Evolutionary conservation across 2,329 filamentous ascomycete species (phyloP).

Genomic region (Cytospora piceicola): DNA sequence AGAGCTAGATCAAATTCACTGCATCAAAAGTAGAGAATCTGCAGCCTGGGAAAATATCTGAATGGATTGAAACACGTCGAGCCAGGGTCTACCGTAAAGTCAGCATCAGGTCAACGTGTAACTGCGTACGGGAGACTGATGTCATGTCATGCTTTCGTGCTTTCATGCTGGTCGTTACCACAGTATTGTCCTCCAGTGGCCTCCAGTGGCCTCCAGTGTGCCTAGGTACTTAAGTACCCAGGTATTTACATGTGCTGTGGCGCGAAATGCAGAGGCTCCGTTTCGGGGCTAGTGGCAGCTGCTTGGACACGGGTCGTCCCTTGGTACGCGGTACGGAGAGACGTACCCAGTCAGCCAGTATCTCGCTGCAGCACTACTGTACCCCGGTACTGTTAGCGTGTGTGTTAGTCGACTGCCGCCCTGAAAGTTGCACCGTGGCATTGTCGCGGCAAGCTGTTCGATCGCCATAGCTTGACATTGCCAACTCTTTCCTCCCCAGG

Average conservation of each 20-base stretch:
- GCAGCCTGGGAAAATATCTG: not conserved
- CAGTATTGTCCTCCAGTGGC: no score
- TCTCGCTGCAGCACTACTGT: no score
- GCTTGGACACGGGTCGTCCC: not conserved
- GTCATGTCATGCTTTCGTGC: no score
- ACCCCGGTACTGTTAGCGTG: no score
- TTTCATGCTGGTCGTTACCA: not conserved
- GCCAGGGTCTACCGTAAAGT: not conserved
- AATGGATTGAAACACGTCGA: not conserved
- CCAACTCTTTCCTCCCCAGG: not conserved
- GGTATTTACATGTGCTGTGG: not conserved
- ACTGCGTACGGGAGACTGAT: conserved; percentile 4
- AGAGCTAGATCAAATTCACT: not conserved
- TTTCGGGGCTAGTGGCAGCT: not conserved
- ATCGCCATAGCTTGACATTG: not conserved
- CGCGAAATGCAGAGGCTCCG: not conserved
- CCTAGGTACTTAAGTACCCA: not conserved
- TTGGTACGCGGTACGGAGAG: not conserved
- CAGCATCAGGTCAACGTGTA: conserved; percentile 5
- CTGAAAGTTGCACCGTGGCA: conserved; percentile 1
- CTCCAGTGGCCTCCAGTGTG: not conserved
- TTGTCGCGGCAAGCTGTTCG: conserved; percentile 1
- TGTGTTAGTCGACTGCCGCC: not conserved
- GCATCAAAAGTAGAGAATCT: not conserved
- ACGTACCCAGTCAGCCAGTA: not conserved